phyloP scores from a whole-genome alignment of 2,329 filamentous ascomycete species.

The Leptosphaerulina australis region DNA sequence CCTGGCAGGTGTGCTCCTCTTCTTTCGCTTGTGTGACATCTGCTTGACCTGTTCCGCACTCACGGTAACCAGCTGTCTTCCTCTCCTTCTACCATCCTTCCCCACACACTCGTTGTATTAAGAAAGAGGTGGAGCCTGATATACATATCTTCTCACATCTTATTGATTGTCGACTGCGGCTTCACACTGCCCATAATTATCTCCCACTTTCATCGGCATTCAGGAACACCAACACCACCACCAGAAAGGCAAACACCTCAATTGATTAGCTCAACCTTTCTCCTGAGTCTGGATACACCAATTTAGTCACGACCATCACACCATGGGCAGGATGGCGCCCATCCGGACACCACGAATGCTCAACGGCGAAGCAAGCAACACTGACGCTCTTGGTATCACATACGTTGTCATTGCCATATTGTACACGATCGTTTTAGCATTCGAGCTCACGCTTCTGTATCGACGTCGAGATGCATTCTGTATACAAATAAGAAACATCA shows the following conservation, averaged over 20 bases:
- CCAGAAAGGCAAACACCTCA: not conserved
- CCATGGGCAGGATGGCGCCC: slow-evolving; percentile 43
- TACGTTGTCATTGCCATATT: slow-evolving; percentile 42
- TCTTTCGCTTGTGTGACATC: slow-evolving; percentile 39
- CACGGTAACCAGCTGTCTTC: slow-evolving; percentile 28
- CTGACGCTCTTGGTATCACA: slow-evolving; percentile 39
- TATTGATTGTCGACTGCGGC: slow-evolving; percentile 14
- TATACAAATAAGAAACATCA: slow-evolving; percentile 43
- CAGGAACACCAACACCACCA: not conserved
- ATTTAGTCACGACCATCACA: slow-evolving; percentile 15
- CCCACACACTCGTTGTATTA: slow-evolving; percentile 34
- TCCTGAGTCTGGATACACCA: slow-evolving; percentile 1
- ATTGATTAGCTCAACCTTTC: not conserved
- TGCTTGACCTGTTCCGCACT: slow-evolving; percentile 30
- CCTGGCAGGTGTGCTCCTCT: slow-evolving; percentile 29
- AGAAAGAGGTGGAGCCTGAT: slow-evolving; percentile 34
- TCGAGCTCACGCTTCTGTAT: slow-evolving; percentile 40
- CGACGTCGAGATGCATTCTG: slow-evolving; percentile 39
- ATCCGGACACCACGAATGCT: slow-evolving; percentile 34
- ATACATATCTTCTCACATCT: slow-evolving; percentile 19
- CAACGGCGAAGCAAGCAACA: slow-evolving; percentile 40
- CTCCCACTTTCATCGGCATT: not conserved
- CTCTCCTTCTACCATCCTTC: slow-evolving; percentile 28
- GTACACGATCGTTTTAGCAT: slow-evolving; percentile 42
- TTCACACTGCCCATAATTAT: slow-evolving; percentile 2